A percentile compares a stretch with the other conserved stretches of the same genome.
These are phyloP conservation scores for Euphorbia schlechtendalii DNA, from an alignment of 441 rosid species.

Conservation along the genomic window DNA sequence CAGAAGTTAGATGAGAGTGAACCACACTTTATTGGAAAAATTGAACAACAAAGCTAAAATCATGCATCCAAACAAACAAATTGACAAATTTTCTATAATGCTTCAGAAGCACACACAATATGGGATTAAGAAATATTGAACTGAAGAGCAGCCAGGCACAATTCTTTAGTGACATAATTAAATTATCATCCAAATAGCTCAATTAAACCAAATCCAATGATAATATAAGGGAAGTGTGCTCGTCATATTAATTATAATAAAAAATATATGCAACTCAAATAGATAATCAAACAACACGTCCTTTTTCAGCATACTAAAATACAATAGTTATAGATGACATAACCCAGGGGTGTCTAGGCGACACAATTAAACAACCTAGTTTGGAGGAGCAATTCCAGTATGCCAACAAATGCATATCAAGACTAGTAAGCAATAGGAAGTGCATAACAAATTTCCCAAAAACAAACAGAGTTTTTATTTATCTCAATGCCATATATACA, in stretches of 20 bases:
- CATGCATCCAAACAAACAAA: not conserved
- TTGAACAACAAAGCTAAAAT: not conserved
- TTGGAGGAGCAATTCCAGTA: not conserved
- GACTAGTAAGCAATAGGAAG: not conserved
- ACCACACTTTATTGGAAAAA: no score
- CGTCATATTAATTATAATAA: not conserved
- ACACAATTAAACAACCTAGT: not conserved
- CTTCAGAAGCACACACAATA: conserved; percentile 3
- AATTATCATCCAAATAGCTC: not conserved
- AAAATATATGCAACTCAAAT: not conserved
- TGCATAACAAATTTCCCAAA: not conserved
- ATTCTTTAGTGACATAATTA: not conserved
- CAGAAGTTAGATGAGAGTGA: not conserved
- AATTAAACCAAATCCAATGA: not conserved
- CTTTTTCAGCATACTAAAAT: not conserved
- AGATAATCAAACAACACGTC: not conserved
- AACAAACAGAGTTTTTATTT: not conserved
- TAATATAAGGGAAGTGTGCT: not conserved
- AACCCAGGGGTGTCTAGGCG: not conserved
- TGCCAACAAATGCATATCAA: not conserved
- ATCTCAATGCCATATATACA: not conserved
- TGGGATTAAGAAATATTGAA: not conserved
- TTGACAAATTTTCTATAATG: not conserved
- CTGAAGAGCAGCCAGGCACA: not conserved
- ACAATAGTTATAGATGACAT: not conserved